These are phyloP conservation scores for Arctium lappa DNA, from an alignment of 129 eudicot species.

Conservation along the genomic window DNA sequence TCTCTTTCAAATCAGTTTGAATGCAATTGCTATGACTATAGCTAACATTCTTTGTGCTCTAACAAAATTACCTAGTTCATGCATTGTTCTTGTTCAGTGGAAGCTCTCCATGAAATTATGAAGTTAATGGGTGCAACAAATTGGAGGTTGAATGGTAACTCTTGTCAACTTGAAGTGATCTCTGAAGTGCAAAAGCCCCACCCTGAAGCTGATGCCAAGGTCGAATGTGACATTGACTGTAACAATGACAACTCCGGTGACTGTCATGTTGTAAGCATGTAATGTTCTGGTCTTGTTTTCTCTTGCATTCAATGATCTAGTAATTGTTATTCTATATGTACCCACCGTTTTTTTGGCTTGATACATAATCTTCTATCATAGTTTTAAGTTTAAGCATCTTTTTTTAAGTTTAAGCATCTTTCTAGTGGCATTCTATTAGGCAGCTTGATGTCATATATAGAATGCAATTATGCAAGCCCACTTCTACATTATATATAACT, in stretches of 20 bases:
- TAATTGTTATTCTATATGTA: neutral
- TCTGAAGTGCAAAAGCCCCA: slow-evolving; percentile 29
- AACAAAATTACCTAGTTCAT: neutral
- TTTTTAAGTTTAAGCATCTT: neutral
- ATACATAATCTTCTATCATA: neutral
- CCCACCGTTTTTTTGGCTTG: neutral
- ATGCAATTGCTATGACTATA: neutral
- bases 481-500: neutral
- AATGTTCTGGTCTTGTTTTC: slow-evolving; percentile 14
- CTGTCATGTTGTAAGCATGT: slow-evolving; percentile 68
- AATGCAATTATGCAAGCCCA: neutral
- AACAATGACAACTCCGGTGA: slow-evolving; percentile 36
- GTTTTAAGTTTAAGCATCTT: neutral
- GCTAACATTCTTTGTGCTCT: neutral
- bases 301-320: neutral
- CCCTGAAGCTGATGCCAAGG: slow-evolving; percentile 29
- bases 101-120: slow-evolving; percentile 50
- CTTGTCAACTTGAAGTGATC: slow-evolving; percentile 56
- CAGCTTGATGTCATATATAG: neutral
- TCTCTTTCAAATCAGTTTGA: too few relatives aligned
- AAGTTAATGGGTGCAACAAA: slow-evolving; percentile 58
- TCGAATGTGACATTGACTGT: slow-evolving; percentile 56
- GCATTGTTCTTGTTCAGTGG: slow-evolving; percentile 37
- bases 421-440: neutral
- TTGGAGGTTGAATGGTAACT: slow-evolving; percentile 54